Conservation (phyloP, 495 filamentous ascomycete genomes). For the Talaromyces thailandensis region DNA sequence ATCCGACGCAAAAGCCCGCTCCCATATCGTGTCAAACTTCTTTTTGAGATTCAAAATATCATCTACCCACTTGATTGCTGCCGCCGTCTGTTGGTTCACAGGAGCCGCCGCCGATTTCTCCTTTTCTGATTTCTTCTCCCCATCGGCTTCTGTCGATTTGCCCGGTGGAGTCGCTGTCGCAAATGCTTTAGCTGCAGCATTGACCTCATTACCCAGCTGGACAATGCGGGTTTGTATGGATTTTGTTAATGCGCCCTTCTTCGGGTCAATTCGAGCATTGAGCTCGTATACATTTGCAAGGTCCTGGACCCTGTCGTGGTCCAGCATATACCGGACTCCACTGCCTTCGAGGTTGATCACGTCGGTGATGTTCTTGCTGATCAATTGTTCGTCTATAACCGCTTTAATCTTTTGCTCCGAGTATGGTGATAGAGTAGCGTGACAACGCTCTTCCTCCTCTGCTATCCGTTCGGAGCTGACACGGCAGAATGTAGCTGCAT, state of each 20-base stretch:
- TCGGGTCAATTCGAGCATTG: conserved; percentile 66
- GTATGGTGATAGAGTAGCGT: conserved; percentile 60
- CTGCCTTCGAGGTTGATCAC: conserved; percentile 77
- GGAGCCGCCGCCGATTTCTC: conserved; percentile 30
- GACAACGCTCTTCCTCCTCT: conserved; percentile 77
- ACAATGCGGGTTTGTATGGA: conserved; percentile 67
- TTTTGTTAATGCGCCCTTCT: conserved; percentile 60
- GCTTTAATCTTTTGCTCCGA: conserved; percentile 65
- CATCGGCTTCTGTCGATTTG: conserved; percentile 34
- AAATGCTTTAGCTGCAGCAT: conserved; percentile 45
- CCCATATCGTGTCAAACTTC: conserved; percentile 78
- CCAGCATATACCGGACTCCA: conserved; percentile 82
- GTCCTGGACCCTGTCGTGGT: conserved; percentile 73
- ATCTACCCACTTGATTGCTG: conserved; percentile 93
- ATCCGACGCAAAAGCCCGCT: conserved; percentile 60
- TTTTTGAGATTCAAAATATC: conserved; percentile 78
- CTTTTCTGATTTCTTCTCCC: conserved; percentile 28
- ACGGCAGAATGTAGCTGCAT: conserved; percentile 79
- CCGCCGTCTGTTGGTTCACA: conserved; percentile 57
- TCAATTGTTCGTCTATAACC: conserved; percentile 74
- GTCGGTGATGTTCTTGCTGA: conserved; percentile 64
- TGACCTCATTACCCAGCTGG: conserved; percentile 74
- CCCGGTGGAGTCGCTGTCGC: conserved; percentile 13
- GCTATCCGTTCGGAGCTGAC: conserved; percentile 60
- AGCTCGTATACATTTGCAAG: conserved; percentile 69